These are phyloP conservation scores for Penicillium roqueforti DNA, from an alignment of 495 filamentous ascomycete species.

Conservation along the genomic window DNA sequence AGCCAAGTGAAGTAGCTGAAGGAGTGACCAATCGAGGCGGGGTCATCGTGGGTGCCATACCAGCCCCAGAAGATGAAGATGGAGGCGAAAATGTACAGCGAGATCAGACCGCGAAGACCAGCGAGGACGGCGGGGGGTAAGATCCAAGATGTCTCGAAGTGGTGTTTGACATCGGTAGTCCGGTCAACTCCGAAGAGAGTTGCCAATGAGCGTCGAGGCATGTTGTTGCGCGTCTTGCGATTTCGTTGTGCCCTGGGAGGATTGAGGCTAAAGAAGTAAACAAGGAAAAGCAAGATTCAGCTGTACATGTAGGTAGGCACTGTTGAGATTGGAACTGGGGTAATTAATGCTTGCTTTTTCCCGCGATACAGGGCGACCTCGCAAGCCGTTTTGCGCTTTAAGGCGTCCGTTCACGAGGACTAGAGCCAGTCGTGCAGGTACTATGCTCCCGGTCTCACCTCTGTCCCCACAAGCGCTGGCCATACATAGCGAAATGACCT, in stretches of 20 bases:
- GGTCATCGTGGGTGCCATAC: slow-evolving; percentile 43
- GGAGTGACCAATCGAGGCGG: slow-evolving; percentile 38
- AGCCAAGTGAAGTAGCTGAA: slow-evolving; percentile 81
- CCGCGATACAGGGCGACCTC: background rate
- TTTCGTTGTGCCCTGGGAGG: no score
- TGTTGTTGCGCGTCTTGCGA: slow-evolving; percentile 3
- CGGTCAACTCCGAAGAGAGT: slow-evolving; percentile 29
- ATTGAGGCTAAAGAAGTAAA: background rate
- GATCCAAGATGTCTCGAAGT: slow-evolving; percentile 73
- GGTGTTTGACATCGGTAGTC: slow-evolving; percentile 54
- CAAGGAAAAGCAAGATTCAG: background rate
- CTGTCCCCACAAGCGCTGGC: background rate
- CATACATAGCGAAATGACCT: background rate
- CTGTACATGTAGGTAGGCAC: no score
- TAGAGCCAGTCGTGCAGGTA: background rate
- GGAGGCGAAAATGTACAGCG: slow-evolving; percentile 67
- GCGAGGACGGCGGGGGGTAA: slow-evolving; percentile 61
- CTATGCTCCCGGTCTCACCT: background rate
- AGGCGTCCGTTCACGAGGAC: background rate
- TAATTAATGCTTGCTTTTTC: background rate
- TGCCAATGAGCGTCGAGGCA: slow-evolving; percentile 19
- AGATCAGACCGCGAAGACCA: slow-evolving; percentile 53
- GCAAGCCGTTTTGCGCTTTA: background rate
- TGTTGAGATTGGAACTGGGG: background rate
- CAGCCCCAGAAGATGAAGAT: slow-evolving; percentile 66